Conservation (phyloP, 495 filamentous ascomycete species). For the Neurospora terricola region DNA sequence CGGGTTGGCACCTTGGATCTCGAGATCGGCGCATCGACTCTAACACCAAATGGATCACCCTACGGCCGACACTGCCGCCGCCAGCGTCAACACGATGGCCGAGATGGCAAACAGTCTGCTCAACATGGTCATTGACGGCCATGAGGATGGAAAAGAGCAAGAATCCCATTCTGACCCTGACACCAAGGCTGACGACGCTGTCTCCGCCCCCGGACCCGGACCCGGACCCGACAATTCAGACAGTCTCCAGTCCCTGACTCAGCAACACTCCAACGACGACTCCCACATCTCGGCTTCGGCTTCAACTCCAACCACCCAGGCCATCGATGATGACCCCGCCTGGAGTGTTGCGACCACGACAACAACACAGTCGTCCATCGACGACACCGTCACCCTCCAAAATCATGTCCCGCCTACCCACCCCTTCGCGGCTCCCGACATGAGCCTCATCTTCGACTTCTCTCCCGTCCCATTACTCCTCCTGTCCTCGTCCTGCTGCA, state of each 20-base stretch:
- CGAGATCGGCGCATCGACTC: background rate
- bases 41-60: background rate
- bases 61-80: background rate
- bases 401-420: background rate
- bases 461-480: slow-evolving; percentile 42
- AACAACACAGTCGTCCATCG: background rate
- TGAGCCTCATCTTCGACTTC: slow-evolving; percentile 30
- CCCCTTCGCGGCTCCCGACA: slow-evolving; percentile 2
- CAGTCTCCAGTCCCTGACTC: background rate
- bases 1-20: background rate
- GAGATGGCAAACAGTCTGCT: background rate
- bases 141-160: background rate
- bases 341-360: background rate
- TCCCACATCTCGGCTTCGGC: background rate
- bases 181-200: background rate
- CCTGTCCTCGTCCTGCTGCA: slow-evolving; percentile 34
- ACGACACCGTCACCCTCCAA: background rate
- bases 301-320: background rate
- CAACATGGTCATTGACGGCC: background rate
- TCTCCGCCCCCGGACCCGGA: background rate
- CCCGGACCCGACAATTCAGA: background rate
- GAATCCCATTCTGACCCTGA: background rate
- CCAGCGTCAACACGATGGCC: background rate
- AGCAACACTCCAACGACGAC: background rate
- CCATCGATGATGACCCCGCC: background rate